Percentiles rank a stretch among this genome's conserved stretches.
Evolutionary conservation across 164 flowering plant genomes (phyloP).

Genomic region (Cinnamomum micranthum): DNA sequence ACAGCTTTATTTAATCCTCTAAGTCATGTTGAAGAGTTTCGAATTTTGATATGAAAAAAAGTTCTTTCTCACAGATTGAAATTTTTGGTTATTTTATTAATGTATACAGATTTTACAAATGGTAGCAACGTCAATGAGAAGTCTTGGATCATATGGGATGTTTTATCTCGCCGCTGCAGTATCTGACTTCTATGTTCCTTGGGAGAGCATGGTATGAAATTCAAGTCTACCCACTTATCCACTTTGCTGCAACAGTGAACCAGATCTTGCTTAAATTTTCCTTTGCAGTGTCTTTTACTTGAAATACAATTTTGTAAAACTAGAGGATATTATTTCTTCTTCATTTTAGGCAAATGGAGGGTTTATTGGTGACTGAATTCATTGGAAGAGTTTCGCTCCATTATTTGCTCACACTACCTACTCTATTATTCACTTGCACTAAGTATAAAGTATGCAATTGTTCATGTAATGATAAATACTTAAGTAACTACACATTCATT

Average conservation of each 20-base stretch:
- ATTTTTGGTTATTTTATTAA: not conserved
- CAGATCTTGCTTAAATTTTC: not conserved
- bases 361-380: not conserved
- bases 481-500: too few species aligned
- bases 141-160: slow-evolving; percentile 55
- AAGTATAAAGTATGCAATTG: not conserved
- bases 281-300: not conserved
- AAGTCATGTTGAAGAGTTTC: not conserved
- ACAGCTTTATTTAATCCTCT: not conserved
- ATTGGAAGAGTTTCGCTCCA: too few species aligned
- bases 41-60: not conserved
- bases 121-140: slow-evolving; percentile 49
- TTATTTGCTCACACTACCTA: too few species aligned
- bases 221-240: not conserved
- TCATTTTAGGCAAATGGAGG: not conserved
- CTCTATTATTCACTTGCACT: too few species aligned
- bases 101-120: slow-evolving; percentile 57
- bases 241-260: not conserved
- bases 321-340: not conserved
- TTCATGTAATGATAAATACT: not conserved
- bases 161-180: slow-evolving; percentile 99
- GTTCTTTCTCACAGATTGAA: not conserved
- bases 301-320: not conserved
- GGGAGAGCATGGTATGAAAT: slow-evolving; percentile 80
- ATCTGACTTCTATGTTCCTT: slow-evolving; percentile 95